A percentile compares a stretch with the other conserved stretches of the same genome.
phyloP scores from a whole-genome alignment of 2,329 filamentous ascomycete genomes.

The Aspergillus thermomutatus region DNA sequence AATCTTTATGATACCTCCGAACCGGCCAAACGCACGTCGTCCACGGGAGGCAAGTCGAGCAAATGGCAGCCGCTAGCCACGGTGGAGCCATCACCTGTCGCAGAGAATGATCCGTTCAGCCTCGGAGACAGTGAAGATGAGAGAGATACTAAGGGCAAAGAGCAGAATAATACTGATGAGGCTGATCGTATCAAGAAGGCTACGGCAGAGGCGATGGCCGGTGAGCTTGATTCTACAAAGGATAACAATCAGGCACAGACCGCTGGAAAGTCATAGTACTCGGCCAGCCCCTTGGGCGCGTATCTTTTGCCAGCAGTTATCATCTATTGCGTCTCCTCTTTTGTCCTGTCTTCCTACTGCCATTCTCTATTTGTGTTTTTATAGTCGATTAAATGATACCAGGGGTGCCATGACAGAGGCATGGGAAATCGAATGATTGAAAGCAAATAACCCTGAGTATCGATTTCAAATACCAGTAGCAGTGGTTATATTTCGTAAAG shows the following conservation, averaged over 20 bases:
- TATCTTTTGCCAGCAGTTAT: neutral
- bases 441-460: neutral
- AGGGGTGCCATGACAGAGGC: conserved; percentile 12
- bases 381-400: conserved; percentile 20
- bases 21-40: conserved; percentile 52
- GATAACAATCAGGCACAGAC: conserved; percentile 23
- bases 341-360: neutral
- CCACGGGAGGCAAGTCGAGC: conserved; percentile 64
- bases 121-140: conserved; percentile 95
- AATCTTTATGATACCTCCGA: conserved; percentile 64
- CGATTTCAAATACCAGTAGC: neutral
- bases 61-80: conserved; percentile 96
- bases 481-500: neutral
- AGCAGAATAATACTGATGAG: conserved; percentile 49
- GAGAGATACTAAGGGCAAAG: conserved; percentile 69
- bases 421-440: conserved; percentile 1
- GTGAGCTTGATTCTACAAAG: conserved; percentile 32
- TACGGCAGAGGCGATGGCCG: conserved; percentile 49
- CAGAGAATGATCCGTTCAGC: conserved; percentile 93
- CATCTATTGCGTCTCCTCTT: neutral
- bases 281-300: neutral
- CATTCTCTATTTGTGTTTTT: conserved; percentile 8
- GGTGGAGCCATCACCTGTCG: conserved; percentile 78
- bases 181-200: conserved; percentile 64
- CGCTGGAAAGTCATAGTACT: conserved; percentile 23